Evolutionary conservation across 768 basidiomycete species (phyloP).

Genomic region (Terana coerulea): DNA sequence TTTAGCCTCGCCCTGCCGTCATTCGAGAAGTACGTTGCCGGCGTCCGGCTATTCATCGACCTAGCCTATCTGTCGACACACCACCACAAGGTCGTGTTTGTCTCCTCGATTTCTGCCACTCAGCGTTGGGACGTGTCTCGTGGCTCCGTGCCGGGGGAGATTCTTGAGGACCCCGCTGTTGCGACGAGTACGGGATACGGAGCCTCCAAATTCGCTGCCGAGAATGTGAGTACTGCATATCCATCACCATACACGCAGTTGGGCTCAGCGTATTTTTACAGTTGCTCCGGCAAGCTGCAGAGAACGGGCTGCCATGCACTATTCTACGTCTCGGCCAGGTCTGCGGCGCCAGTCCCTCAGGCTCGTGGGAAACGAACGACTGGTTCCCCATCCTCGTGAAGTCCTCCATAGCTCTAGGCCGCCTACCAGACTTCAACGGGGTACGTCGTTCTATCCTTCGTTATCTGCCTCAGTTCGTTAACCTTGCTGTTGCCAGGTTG

Average conservation of each 20-base stretch:
- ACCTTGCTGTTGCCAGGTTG: background rate
- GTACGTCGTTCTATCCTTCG: conserved; percentile 1
- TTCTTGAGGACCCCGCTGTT: conserved; percentile 19
- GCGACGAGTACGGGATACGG: conserved; percentile 35
- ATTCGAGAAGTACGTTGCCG: conserved; percentile 26
- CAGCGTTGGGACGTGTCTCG: conserved; percentile 10
- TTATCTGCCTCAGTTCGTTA: background rate
- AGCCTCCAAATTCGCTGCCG: conserved; percentile 40
- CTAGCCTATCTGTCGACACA: conserved; percentile 25
- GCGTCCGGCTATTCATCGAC: conserved; percentile 30
- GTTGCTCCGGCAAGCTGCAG: conserved; percentile 11
- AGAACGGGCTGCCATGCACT: background rate
- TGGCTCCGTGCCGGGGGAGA: conserved; percentile 22
- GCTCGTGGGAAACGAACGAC: conserved; percentile 25
- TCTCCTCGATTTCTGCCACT: conserved; percentile 31
- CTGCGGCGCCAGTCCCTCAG: conserved; percentile 19
- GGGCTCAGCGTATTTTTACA: background rate
- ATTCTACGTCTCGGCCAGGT: conserved; percentile 27
- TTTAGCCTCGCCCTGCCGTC: conserved; percentile 31
- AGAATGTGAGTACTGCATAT: conserved; percentile 21
- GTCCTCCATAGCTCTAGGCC: conserved; percentile 13
- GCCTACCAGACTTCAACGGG: conserved; percentile 8
- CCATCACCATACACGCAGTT: background rate
- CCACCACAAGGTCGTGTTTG: conserved; percentile 26
- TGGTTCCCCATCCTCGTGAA: conserved; percentile 26